Evolutionary conservation across 1,139 yeast species (phyloP).

Genomic region (Hemisphaericaspora xylofermentans): DNA sequence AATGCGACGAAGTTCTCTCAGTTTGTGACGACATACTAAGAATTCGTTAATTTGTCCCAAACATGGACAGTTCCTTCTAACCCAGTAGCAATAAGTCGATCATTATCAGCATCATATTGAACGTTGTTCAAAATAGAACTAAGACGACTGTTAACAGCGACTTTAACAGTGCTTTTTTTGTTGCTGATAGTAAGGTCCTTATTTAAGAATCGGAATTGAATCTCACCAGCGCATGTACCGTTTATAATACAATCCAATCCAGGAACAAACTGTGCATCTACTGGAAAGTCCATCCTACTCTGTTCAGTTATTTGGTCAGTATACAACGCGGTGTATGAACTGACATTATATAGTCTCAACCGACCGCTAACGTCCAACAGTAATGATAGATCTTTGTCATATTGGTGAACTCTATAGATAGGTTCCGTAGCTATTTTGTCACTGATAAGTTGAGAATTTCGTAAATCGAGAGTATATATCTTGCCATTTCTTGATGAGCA

Average conservation of each 20-base stretch:
- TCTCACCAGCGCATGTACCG: slow-evolving; percentile 16
- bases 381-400: slow-evolving; percentile 8
- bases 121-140: slow-evolving; percentile 12
- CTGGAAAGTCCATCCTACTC: not conserved
- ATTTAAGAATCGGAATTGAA: slow-evolving; percentile 12
- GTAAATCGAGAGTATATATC: slow-evolving; percentile 26
- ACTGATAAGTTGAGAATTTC: slow-evolving; percentile 18
- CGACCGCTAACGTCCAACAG: slow-evolving; percentile 16
- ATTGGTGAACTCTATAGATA: slow-evolving; percentile 8
- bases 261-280: not conserved
- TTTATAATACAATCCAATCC: slow-evolving; percentile 12
- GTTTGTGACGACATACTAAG: no score
- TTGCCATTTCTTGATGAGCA: slow-evolving; percentile 23
- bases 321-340: not conserved
- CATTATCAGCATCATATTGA: slow-evolving; percentile 13
- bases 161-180: not conserved
- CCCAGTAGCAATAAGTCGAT: slow-evolving; percentile 20
- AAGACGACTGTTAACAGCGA: not conserved
- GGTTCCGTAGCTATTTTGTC: slow-evolving; percentile 14
- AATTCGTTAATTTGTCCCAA: slow-evolving; percentile 22
- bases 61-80: slow-evolving; percentile 23
- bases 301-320: not conserved
- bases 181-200: slow-evolving; percentile 7
- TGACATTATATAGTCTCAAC: slow-evolving; percentile 8
- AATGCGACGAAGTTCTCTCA: no score